A percentile compares a stretch with the other conserved stretches of the same genome.
Evolutionary conservation across 768 basidiomycete genomes (phyloP).

Genomic region (Suillus americanus): DNA sequence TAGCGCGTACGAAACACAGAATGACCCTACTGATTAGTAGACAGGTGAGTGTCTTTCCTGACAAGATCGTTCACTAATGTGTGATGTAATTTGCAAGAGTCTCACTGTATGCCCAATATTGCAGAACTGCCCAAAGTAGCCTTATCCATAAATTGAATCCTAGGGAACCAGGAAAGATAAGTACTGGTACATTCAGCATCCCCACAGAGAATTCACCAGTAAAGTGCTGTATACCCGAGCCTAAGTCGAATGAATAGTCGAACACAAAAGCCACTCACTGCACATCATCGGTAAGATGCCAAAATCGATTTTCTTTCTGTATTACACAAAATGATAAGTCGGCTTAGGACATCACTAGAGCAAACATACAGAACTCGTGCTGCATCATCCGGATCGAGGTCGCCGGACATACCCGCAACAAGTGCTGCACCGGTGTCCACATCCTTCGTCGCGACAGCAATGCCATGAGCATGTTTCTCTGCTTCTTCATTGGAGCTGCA

Average conservation of each 20-base stretch:
- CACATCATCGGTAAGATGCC: conserved; percentile 74
- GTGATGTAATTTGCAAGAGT: not conserved
- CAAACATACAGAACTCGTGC: conserved; percentile 46
- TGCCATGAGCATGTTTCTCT: conserved; percentile 18
- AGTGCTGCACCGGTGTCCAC: conserved; percentile 66
- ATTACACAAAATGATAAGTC: not conserved
- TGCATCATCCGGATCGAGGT: conserved; percentile 53
- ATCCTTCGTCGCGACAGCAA: conserved; percentile 41
- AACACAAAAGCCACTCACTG: conserved; percentile 41
- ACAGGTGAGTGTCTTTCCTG: conserved; percentile 60
- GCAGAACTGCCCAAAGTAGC: conserved; percentile 66
- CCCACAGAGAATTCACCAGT: conserved; percentile 40
- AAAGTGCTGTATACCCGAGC: conserved; percentile 41
- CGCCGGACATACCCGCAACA: conserved; percentile 41
- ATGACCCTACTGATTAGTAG: conserved; percentile 57
- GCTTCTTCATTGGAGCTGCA: not conserved
- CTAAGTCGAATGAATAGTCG: not conserved
- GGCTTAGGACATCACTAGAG: not conserved
- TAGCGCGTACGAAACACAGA: not conserved
- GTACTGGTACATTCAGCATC: not conserved
- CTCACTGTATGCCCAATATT: conserved; percentile 69
- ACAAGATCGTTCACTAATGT: conserved; percentile 1
- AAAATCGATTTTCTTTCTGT: conserved; percentile 60
- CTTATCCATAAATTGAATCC: conserved; percentile 83
- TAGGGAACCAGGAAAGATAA: conserved; percentile 16